Base-by-base conservation (phyloP, 768 basidiomycete species). In the Naganishia randhawae region DNA sequence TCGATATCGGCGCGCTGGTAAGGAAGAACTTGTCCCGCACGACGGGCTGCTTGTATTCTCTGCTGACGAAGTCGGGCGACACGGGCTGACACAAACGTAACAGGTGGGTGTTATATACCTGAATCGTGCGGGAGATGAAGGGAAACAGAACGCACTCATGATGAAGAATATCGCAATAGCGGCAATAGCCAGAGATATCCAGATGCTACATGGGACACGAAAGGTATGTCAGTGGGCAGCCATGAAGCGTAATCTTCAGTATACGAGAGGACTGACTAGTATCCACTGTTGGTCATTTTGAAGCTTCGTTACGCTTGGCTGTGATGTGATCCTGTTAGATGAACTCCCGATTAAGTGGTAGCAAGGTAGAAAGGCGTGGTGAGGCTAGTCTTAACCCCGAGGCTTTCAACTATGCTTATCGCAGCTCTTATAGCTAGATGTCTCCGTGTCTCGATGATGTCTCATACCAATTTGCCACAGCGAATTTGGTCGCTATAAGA, bases 171-270 rank as follows among this genome's bases (percentile, higher is more conserved):
- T 39, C n/a, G 27, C 19, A 19, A 61, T 61, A 9, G 57, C 57
- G 41, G 25, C 57, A 25, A 61, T 61, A 22, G 57, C 57, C n/a
- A 61, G 39, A 41, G 57, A 39, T 4, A 61, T 61, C 57, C 57
- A 61, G 17, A 61, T 61, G 39, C 57, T 61, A 25, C 10, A 32
- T 11, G 57, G 29, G 14, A 19, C 19, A 33, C 29, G 14, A 11
- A 22, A 22, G 1, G 16, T 3, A 39, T 37, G 37, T 48, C 45
- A 48, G n/a, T 22, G 11, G 25, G 45, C 6, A 42, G 57, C 57
- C 31, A 61, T 39, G n/a, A 25, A 14, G 4, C 25, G 9, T 27
- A 5, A 2, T n/a, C 6, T 9, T 25, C 19, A 14, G 33, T 8
- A 22, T 13, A 25, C 8, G 37, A 39, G 32, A 35, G n/a, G 8